These are phyloP conservation scores for Botrytis aclada DNA, from an alignment of 2,329 filamentous ascomycete genomes.

Conservation along the genomic window DNA sequence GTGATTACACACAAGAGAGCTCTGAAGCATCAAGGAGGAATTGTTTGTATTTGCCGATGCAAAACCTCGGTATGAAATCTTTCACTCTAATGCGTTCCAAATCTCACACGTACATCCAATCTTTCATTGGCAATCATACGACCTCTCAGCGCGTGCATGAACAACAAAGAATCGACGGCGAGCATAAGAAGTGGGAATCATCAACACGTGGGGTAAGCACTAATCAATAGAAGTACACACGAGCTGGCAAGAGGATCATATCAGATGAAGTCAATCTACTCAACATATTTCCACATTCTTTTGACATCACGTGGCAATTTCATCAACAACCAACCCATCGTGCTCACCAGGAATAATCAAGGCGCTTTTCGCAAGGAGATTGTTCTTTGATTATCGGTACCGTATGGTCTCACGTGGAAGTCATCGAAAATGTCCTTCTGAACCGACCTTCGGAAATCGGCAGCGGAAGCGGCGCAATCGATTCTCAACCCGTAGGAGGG, in stretches of 20 bases:
- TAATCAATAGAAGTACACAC: background rate
- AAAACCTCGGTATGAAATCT: background rate
- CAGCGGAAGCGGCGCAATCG: background rate
- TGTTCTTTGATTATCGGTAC: background rate
- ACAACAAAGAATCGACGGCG: background rate
- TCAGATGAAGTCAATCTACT: background rate
- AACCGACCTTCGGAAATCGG: background rate
- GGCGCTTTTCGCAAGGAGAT: background rate
- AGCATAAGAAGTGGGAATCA: constrained; percentile 3
- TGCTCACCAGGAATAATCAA: background rate
- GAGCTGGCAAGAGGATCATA: background rate
- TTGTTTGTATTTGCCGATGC: background rate
- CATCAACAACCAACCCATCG: background rate
- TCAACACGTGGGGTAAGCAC: constrained; percentile 6
- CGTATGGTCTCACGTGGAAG: background rate
- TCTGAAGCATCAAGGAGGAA: constrained; percentile 9
- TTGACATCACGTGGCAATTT: background rate
- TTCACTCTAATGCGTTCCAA: background rate
- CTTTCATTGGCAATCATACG: constrained; percentile 9
- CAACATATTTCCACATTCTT: background rate
- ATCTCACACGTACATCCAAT: constrained; percentile 4
- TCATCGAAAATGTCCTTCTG: background rate
- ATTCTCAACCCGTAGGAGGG: background rate
- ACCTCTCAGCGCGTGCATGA: background rate
- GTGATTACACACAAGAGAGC: background rate